phyloP scores from a whole-genome alignment of 2,329 filamentous ascomycete species.

The Colletotrichum sp. region DNA sequence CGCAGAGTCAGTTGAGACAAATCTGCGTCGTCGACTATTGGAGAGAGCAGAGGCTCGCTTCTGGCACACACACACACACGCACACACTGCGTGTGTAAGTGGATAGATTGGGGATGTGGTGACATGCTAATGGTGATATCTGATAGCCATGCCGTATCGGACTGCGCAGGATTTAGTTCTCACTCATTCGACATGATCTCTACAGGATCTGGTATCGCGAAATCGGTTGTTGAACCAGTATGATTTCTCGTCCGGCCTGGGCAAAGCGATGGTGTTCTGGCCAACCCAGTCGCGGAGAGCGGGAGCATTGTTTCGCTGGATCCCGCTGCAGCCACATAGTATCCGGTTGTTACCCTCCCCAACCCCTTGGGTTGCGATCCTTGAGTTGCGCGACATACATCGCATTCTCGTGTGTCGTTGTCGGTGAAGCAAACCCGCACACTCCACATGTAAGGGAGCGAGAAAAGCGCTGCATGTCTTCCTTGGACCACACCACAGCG shows the following conservation, averaged over 20 bases:
- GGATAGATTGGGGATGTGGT: neutral
- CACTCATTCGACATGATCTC: neutral
- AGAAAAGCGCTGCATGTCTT: slow-evolving; percentile 1
- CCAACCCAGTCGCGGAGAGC: neutral
- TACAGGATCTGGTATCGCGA: neutral
- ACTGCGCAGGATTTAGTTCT: neutral
- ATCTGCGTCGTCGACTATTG: neutral
- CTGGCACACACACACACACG: neutral
- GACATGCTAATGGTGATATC: neutral
- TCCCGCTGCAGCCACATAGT: neutral
- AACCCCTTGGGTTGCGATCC: neutral
- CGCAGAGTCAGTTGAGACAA: slow-evolving; percentile 16
- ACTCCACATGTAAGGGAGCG: slow-evolving; percentile 10
- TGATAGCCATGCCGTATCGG: slow-evolving; percentile 8
- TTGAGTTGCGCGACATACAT: slow-evolving; percentile 12
- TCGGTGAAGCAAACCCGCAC: slow-evolving; percentile 12
- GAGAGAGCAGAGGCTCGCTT: neutral
- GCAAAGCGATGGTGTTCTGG: neutral
- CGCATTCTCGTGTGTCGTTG: neutral
- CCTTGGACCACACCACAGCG: neutral
- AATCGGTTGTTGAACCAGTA: neutral
- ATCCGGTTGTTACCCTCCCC: neutral
- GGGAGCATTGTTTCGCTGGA: neutral
- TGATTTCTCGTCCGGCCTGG: neutral
- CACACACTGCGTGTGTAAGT: neutral